These are phyloP conservation scores for Colletotrichum scovillei DNA, from an alignment of 2,329 filamentous ascomycete species.

Conservation along the genomic window DNA sequence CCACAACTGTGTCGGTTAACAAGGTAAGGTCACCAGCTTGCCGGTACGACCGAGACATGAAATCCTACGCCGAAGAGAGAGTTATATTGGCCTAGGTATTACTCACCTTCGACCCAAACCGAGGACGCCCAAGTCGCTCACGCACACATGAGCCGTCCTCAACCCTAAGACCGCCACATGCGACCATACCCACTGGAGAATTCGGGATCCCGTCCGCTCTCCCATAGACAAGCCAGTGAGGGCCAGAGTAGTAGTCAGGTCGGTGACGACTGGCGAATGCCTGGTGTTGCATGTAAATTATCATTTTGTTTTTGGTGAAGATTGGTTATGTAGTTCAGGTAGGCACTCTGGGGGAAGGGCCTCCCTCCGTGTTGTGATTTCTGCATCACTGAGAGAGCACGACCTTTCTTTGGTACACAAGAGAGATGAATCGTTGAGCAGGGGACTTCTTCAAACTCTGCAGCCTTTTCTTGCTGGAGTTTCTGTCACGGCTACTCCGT, in stretches of 20 bases:
- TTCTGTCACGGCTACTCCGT: too few relatives aligned
- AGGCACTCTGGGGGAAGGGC: too few relatives aligned
- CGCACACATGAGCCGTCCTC: background rate
- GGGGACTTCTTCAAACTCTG: too few relatives aligned
- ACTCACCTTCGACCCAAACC: background rate
- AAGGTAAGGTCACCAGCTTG: background rate
- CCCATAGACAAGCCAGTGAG: conserved; percentile 1
- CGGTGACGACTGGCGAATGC: conserved; percentile 1
- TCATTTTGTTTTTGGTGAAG: background rate
- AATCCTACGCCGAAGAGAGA: background rate
- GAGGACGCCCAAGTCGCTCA: background rate
- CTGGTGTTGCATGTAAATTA: background rate
- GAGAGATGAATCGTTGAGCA: too few relatives aligned
- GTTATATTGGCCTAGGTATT: background rate
- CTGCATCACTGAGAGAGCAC: too few relatives aligned
- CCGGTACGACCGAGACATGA: background rate
- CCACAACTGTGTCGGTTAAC: background rate
- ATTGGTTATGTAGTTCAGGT: background rate
- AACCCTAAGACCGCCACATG: background rate
- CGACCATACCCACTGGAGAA: conserved; percentile 3
- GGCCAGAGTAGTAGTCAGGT: conserved; percentile 1
- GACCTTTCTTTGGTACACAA: too few relatives aligned
- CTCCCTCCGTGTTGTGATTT: too few relatives aligned
- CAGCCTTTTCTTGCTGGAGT: too few relatives aligned
- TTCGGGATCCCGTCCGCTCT: conserved; percentile 2